Conservation (phyloP, 805 yeast genomes). For the Kazachstania kunashirensis region DNA sequence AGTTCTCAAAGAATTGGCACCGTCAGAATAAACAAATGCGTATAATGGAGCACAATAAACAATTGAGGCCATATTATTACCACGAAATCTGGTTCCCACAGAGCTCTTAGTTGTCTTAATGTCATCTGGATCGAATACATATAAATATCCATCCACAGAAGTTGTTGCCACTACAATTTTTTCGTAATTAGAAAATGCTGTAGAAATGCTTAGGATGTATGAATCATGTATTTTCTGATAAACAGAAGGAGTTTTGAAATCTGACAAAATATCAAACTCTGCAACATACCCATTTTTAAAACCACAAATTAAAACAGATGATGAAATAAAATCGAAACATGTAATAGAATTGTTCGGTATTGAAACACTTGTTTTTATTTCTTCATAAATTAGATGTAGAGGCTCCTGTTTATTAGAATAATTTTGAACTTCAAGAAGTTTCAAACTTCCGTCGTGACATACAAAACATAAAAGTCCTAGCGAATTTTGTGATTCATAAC, state of each 20-base stretch:
- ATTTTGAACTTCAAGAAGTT: conserved; percentile 34
- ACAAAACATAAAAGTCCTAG: conserved; percentile 42
- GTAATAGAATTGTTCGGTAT: conserved; percentile 32
- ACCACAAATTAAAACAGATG: conserved; percentile 44
- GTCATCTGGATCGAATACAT: conserved; percentile 31
- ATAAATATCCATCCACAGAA: conserved; percentile 36
- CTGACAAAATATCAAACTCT: conserved; percentile 38
- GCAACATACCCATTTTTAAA: conserved; percentile 49
- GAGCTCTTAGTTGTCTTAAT: conserved; percentile 24
- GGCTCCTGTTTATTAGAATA: background rate
- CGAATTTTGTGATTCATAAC: conserved; percentile 12
- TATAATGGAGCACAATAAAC: conserved; percentile 29
- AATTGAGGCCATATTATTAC: conserved; percentile 23
- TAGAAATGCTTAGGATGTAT: conserved; percentile 29
- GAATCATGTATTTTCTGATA: conserved; percentile 33
- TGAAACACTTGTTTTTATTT: conserved; percentile 22
- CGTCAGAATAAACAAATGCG: conserved; percentile 35
- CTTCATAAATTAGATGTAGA: conserved; percentile 9
- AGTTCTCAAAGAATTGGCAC: conserved; percentile 30
- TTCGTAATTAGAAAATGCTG: conserved; percentile 31
- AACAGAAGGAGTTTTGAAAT: conserved; percentile 28
- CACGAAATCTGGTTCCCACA: conserved; percentile 25
- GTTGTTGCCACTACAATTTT: conserved; percentile 28
- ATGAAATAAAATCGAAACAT: conserved; percentile 38
- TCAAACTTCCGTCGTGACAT: conserved; percentile 50